Evolutionary conservation across 83 land plant genomes (phyloP), one percentile per base, ranked within the genome.

Genomic region (Picea abies): DNA sequence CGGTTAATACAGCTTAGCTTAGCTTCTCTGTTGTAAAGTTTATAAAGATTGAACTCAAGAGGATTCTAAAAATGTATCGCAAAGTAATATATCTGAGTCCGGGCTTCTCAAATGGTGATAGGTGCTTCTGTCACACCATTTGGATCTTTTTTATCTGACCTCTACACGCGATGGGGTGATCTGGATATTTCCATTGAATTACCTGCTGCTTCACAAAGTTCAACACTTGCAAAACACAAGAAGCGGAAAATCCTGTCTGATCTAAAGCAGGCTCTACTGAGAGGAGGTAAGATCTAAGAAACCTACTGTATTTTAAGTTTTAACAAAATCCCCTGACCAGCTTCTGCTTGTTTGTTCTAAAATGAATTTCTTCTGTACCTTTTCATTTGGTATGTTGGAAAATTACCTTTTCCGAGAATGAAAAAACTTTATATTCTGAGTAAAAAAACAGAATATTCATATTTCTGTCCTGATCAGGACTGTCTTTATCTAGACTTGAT

Each of bases 61-160:
- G 12, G 37, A n/a, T 29, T 3, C 14, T 29, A 12, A 8, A 67
- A 26, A 67, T 25, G 7, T 5, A 39, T 73, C n/a, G 20, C 25
- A 17, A 72, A 73, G 6, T 47, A 73, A 22, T 19, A 73, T 39
- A 52, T 44, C 14, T 44, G 56, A 73, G 22, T 73, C 2, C 22
- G 4, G 23, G 49, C 15, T 44, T 44, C 22, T 73, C 60, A 47
- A 73, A 73, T 47, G 58, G 10, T 73, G 44, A 47, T 47, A 90
- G 93, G 90, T 83, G 93, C 87, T 63, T 83, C 87, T 23, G 86
- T 90, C 37, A 85, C 87, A 82, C 95, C 92, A 64, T 93, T 90
- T 91, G 93, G 93, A 81, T 93, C 95, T 4, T 93, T 89, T 87
- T 85, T 85, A 26, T 92, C 94, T 39, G 67, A 92, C 62, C 92